Conservation (phyloP, 208 protist species). For the Acanthamoeba polyphaga region DNA sequence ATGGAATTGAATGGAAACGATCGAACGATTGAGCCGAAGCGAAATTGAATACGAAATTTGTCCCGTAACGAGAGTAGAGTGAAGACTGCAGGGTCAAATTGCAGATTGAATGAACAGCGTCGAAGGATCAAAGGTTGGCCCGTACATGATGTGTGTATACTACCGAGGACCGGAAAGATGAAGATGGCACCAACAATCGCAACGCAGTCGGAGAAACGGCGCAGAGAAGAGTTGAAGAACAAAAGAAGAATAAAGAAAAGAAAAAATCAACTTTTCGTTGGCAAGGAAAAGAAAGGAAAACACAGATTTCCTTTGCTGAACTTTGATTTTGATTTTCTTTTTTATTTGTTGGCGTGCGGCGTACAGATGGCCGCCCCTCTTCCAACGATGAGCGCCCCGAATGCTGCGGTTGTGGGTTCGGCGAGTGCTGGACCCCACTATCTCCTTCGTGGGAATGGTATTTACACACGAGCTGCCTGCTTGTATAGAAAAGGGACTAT, state of each 20-base stretch:
- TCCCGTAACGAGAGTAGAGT: no score
- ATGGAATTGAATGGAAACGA: neutral
- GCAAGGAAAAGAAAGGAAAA: no score
- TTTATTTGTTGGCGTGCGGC: no score
- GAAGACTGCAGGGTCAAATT: no score
- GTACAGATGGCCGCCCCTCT: neutral
- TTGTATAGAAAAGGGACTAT: neutral
- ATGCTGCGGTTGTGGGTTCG: neutral
- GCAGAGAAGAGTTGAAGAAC: neutral
- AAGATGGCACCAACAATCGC: neutral
- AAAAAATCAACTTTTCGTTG: neutral
- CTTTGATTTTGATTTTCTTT: no score
- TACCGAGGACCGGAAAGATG: neutral
- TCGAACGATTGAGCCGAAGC: neutral
- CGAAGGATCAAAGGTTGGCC: no score
- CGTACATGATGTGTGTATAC: neutral
- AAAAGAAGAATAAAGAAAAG: neutral
- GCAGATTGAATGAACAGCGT: no score
- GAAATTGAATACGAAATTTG: no score
- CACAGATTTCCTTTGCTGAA: no score
- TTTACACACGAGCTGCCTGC: neutral
- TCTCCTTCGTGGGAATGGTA: conserved; percentile 34
- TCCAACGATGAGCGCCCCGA: neutral
- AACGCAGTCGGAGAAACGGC: neutral
- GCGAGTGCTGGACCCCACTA: neutral